Evolutionary conservation across 2,329 filamentous ascomycete species (phyloP).

Genomic region (Pseudogymnoascus sp.): DNA sequence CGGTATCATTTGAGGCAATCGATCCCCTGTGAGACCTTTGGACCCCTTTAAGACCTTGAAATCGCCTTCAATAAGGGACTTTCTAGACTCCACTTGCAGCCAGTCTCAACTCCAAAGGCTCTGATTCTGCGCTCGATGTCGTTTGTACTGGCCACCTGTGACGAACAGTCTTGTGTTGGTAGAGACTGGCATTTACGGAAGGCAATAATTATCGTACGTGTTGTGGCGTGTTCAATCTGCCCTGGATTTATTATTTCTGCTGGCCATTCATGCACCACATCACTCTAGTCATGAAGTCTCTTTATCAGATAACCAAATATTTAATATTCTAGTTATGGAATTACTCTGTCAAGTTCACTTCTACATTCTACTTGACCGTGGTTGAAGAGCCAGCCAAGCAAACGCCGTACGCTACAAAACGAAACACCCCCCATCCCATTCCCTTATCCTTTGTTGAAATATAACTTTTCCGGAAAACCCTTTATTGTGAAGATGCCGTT

Average conservation of each 20-base stretch:
- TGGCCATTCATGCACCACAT: background rate
- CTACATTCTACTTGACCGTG: slow-evolving; percentile 31
- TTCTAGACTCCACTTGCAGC: background rate
- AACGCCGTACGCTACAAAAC: slow-evolving; percentile 28
- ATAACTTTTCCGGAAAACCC: slow-evolving; percentile 24
- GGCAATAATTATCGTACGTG: background rate
- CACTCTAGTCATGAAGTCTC: background rate
- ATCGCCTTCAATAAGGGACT: background rate
- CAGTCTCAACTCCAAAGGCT: background rate
- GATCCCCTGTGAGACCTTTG: background rate
- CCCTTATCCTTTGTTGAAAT: slow-evolving; percentile 27
- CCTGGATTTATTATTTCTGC: background rate
- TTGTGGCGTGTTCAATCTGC: background rate
- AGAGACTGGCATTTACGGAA: background rate
- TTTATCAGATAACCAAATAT: background rate
- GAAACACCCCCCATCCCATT: slow-evolving; percentile 18
- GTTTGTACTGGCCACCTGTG: background rate
- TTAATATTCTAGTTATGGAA: slow-evolving; percentile 1
- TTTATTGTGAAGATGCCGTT: slow-evolving; percentile 44
- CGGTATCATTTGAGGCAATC: background rate
- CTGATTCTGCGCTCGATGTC: background rate
- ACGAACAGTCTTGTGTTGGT: background rate
- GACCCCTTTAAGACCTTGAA: background rate
- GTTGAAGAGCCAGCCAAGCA: slow-evolving; percentile 33
- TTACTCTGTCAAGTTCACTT: slow-evolving; percentile 6